Conservation (phyloP, 2,329 filamentous ascomycete genomes). For the Arthroderma sp. region DNA sequence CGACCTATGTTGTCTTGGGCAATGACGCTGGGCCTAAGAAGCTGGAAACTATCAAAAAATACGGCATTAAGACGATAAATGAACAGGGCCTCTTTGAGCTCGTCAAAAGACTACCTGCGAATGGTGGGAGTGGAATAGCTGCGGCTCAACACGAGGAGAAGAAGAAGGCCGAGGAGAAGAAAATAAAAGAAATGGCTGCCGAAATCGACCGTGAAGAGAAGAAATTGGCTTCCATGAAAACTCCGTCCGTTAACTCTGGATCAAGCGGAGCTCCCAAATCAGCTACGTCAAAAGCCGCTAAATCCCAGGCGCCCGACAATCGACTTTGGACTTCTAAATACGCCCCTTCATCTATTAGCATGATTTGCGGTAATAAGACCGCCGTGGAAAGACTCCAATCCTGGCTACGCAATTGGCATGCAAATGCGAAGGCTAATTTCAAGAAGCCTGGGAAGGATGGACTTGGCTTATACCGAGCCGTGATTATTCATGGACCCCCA, state of each 20-base stretch:
- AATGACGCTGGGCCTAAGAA: conserved; percentile 89
- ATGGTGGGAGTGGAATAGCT: conserved; percentile 76
- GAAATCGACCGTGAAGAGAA: conserved; percentile 79
- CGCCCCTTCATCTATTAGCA: conserved; percentile 66
- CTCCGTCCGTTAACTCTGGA: conserved; percentile 29
- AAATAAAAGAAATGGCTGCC: conserved; percentile 63
- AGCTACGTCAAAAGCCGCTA: conserved; percentile 23
- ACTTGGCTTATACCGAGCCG: conserved; percentile 67
- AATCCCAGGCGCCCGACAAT: conserved; percentile 34
- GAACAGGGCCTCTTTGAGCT: conserved; percentile 84
- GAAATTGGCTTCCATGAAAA: conserved; percentile 32
- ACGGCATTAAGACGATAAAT: conserved; percentile 80
- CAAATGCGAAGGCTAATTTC: conserved; percentile 67
- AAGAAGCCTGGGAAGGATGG: conserved; percentile 73
- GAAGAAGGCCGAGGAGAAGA: conserved; percentile 69
- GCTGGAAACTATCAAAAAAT: conserved; percentile 66
- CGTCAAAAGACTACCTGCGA: conserved; percentile 66
- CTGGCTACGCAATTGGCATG: conserved; percentile 76
- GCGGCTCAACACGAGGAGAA: conserved; percentile 78
- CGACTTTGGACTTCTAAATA: conserved; percentile 93
- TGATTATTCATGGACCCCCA: conserved; percentile 88
- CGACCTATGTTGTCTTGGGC: conserved; percentile 83
- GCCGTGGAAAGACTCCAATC: conserved; percentile 78
- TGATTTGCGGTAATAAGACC: conserved; percentile 91
- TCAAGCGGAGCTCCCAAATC: conserved; percentile 14